Evolutionary conservation across 2,329 filamentous ascomycete species (phyloP), one percentile per base, ranked within the genome.

Genomic region (Balansia obtecta): DNA sequence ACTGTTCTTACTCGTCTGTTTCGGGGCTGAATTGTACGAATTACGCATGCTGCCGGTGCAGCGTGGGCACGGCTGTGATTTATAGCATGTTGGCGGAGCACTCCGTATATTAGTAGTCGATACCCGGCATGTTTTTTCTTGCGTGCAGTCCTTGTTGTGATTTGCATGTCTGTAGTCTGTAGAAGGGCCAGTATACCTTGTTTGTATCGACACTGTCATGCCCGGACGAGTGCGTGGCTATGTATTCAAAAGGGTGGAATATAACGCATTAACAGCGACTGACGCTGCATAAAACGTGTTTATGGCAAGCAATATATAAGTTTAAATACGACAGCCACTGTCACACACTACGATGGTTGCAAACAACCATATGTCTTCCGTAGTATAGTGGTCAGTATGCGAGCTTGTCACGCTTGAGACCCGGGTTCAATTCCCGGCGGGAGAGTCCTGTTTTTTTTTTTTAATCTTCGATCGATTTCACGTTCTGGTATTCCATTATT

Each of bases 351-450:
- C 54, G 51, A 40, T 37, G 46, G 50, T 39, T 52, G 56, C 10
- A 30, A 37, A 57, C 55, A 50, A 34, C 39, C 37, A 43, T 43
- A 0, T 32, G 49, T 63, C 59, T 63, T 60, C 58, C 61, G 60
- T 62, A 62, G 58, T 63, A 62, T 63, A 63, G 61, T 63, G 61
- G 60, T 63, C 52, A 56, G 55, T 56, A 56, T 56, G 55, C 53
- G 54, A 55, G 55, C 55, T 56, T 56, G 53, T 56, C 55, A 56
- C 55, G 55, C 55, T 56, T 55, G 55, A 56, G 55, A 56, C 55
- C 55, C 55, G 55, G 55, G 55, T 56, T 56, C 55, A 56, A 56
- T 56, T 56, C 53, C 53, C 53, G 55, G 55, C 55, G 49, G 53
- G 55, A 56, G 55, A 56, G 55, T 20, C 13, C 22, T 9, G 3